phyloP scores from a whole-genome alignment of 305 asterid species.

The Striga hermonthica region DNA sequence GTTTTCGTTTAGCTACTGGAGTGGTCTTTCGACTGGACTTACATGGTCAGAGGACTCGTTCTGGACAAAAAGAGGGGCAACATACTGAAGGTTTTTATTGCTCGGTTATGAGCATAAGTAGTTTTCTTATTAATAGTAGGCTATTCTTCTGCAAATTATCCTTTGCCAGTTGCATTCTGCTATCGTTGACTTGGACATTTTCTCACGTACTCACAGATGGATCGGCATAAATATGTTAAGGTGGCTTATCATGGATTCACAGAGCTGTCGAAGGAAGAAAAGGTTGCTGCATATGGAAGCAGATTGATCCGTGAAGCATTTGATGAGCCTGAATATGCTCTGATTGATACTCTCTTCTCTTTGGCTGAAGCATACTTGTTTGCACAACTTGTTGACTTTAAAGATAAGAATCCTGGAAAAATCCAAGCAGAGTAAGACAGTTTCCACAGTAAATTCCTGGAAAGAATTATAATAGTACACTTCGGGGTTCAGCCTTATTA shows the following conservation, averaged over 20 bases:
- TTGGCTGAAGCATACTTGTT: constrained; percentile 93
- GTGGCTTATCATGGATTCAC: constrained; percentile 93
- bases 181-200: constrained; percentile 26
- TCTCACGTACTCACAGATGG: constrained; percentile 61
- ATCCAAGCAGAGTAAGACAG: constrained; percentile 78
- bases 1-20: constrained; percentile 60
- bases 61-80: constrained; percentile 95
- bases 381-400: constrained; percentile 95
- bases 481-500: neutral
- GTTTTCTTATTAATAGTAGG: constrained; percentile 2
- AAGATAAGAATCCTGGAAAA: constrained; percentile 82
- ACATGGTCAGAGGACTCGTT: constrained; percentile 99
- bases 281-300: constrained; percentile 78
- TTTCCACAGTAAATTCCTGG: constrained; percentile 1
- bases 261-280: constrained; percentile 85
- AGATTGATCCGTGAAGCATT: constrained; percentile 78
- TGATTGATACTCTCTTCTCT: constrained; percentile 90
- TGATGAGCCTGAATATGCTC: constrained; percentile 93
- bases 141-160: constrained; percentile 16
- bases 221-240: constrained; percentile 92
- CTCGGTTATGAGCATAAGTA: constrained; percentile 11
- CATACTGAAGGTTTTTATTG: constrained; percentile 72
- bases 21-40: constrained; percentile 85
- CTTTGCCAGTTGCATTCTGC: constrained; percentile 23
- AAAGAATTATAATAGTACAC: neutral